These are phyloP conservation scores for Neonectria magnoliae DNA, from an alignment of 2,329 filamentous ascomycete species.

Conservation along the genomic window DNA sequence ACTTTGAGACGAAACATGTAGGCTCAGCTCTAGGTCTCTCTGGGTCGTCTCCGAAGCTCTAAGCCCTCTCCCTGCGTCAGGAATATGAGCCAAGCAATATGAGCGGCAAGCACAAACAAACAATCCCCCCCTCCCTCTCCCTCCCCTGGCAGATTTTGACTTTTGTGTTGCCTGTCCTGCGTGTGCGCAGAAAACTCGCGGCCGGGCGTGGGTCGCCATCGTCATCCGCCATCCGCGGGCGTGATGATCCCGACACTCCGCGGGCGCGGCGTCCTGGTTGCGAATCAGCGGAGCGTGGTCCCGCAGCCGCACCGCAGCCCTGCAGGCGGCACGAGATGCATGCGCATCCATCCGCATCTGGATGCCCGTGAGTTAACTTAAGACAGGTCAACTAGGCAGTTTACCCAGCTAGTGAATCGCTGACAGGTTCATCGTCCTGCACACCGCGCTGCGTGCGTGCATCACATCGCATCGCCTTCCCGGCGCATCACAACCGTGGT, in stretches of 20 bases:
- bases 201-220: constrained; percentile 1
- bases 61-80: neutral
- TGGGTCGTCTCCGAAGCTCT: constrained; percentile 5
- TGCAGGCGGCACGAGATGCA: constrained; percentile 21
- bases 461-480: neutral
- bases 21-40: neutral
- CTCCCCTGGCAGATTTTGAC: neutral
- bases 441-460: neutral
- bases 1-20: constrained; percentile 39
- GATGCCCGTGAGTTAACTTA: neutral
- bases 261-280: neutral
- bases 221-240: neutral
- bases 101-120: neutral
- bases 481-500: neutral
- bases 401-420: too few relatives aligned
- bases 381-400: too few relatives aligned
- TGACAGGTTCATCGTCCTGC: neutral
- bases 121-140: too few relatives aligned
- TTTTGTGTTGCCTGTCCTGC: neutral
- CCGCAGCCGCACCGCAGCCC: neutral
- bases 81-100: neutral
- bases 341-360: neutral
- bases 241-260: neutral
- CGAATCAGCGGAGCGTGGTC: neutral
- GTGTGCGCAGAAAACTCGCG: neutral